Base-by-base conservation (phyloP, 768 basidiomycete species). In the Pisolithus albus region DNA sequence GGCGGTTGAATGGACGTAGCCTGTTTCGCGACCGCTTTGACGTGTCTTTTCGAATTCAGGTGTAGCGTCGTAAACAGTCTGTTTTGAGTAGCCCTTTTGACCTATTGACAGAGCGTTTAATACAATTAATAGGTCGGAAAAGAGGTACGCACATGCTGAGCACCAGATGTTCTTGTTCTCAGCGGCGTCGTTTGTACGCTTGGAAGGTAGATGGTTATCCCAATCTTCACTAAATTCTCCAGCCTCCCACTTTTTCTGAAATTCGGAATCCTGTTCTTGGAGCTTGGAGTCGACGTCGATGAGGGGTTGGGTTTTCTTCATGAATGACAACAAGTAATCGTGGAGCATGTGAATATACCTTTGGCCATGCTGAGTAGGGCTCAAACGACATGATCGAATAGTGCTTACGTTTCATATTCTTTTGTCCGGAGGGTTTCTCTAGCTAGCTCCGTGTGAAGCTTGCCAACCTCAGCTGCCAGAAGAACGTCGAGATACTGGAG, bases 51-150 rank as follows among this genome's bases (percentile, higher is more conserved):
- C 19, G 93, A 95, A 2, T 84, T 92, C 47, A 98, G 69, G 65
- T 98, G 96, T 2, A n/a, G 93, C 93, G 55, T 96, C 90, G 65
- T 93, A 99, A 8, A 99, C 96, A 0, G 96, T 97, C 68, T 97
- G 91, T 68, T 97, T 99, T 11, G 94, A 81, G 68, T 98, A 98
- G 52, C 80, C 74, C 65, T 94, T 96, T 70, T 97, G 92, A 66
- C 94, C 94, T 97, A 61, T 30, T 23, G 28, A 36, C 30, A 41
- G 46, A 18, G 41, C 37, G 37, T 47, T 46, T 37, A 52, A 51
- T 36, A 36, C 8, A 42, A 47, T 52, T 32, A 51, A 53, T 46
- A 30, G 39, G 9, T 16, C 40, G 51, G 18, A 45, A 44, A 13
- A 42, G n/a, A 58, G 51, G 19, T 47, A 76, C 91, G 72, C 72